These are phyloP conservation scores for Thinopyrum elongatum DNA, from an alignment of 176 grass and related monocot genomes.

Conservation along the genomic window DNA sequence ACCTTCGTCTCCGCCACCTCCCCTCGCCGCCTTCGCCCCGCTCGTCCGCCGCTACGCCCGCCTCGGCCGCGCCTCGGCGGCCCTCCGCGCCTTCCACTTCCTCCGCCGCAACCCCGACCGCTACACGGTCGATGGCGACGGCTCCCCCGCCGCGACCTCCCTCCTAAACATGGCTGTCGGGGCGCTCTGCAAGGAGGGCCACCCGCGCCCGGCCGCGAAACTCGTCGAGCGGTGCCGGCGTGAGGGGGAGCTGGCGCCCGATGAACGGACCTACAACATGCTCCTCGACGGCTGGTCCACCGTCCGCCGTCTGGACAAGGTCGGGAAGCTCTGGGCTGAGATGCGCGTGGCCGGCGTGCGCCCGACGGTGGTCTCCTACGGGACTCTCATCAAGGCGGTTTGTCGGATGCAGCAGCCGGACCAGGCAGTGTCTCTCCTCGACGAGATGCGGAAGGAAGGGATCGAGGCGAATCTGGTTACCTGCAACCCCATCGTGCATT, in stretches of 20 bases:
- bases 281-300: constrained; percentile 78
- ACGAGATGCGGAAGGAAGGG: constrained; percentile 57
- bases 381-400: constrained; percentile 63
- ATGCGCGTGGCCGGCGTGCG: constrained; percentile 56
- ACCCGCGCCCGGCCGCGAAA: constrained; percentile 43
- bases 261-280: constrained; percentile 63
- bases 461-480: constrained; percentile 55
- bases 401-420: constrained; percentile 69
- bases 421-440: constrained; percentile 47
- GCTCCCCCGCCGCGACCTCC: not conserved
- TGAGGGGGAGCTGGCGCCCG: constrained; percentile 34
- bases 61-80: constrained; percentile 38
- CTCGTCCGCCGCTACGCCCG: constrained; percentile 74
- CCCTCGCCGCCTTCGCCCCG: constrained; percentile 55
- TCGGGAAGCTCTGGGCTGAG: constrained; percentile 58
- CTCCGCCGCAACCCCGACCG: constrained; percentile 46
- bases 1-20: constrained; percentile 3
- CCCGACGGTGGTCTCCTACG: constrained; percentile 74
- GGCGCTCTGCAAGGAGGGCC: constrained; percentile 80
- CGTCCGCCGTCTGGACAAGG: constrained; percentile 50
- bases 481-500: constrained; percentile 75
- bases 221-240: constrained; percentile 41
- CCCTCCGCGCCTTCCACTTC: constrained; percentile 59
- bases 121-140: not conserved
- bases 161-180: constrained; percentile 57